These are phyloP conservation scores for Penicillium waksmanii DNA, from an alignment of 495 filamentous ascomycete genomes.

Conservation along the genomic window DNA sequence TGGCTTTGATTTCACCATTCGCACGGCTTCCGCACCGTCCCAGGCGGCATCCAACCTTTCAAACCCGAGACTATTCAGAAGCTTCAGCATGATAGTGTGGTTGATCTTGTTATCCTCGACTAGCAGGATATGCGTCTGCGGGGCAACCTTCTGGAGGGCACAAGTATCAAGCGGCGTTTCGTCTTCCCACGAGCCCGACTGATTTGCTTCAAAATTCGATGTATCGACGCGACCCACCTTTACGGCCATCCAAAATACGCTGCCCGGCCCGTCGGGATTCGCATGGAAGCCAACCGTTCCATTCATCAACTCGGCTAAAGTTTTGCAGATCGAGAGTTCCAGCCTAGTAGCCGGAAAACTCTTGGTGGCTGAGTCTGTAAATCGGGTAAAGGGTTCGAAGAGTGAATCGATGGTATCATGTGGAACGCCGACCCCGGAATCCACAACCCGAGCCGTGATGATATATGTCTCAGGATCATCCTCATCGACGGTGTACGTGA, in stretches of 20 bases:
- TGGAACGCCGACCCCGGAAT: conserved; percentile 79
- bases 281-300: conserved; percentile 67
- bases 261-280: conserved; percentile 55
- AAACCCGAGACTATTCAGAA: conserved; percentile 58
- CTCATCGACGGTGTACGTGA: conserved; percentile 53
- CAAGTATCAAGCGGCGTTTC: too few species aligned
- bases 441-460: conserved; percentile 63
- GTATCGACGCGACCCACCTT: conserved; percentile 49
- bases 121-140: conserved; percentile 54
- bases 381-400: too few species aligned
- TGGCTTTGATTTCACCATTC: conserved; percentile 51
- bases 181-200: conserved; percentile 6
- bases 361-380: conserved; percentile 64
- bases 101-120: conserved; percentile 67
- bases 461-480: conserved; percentile 44
- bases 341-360: conserved; percentile 81
- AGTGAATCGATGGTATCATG: too few species aligned
- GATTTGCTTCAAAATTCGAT: conserved; percentile 11
- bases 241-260: conserved; percentile 62
- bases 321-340: conserved; percentile 80
- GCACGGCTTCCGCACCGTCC: conserved; percentile 40
- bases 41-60: not conserved
- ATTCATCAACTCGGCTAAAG: conserved; percentile 79
- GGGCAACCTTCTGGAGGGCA: conserved; percentile 27
- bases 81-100: conserved; percentile 63